Evolutionary conservation across 73 alveolate species (phyloP).

Genomic region (Blepharisma japonicum): DNA sequence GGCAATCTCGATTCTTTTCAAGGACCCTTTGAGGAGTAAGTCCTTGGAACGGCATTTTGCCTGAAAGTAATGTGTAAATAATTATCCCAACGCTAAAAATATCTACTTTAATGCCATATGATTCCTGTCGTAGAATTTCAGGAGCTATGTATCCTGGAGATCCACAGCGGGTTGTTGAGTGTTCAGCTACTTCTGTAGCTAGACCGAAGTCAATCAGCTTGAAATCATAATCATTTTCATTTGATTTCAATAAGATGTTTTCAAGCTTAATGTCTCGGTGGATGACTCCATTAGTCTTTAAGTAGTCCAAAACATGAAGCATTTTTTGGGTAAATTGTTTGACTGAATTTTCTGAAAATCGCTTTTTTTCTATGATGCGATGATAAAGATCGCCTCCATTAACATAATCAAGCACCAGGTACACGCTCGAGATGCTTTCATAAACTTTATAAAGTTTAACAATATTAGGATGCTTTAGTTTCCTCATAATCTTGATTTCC

Average conservation of each 20-base stretch:
- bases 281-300: slow-evolving; percentile 21
- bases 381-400: slow-evolving; percentile 47
- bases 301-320: background rate
- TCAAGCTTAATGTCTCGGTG: slow-evolving; percentile 51
- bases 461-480: slow-evolving; percentile 51
- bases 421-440: slow-evolving; percentile 49
- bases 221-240: slow-evolving; percentile 32
- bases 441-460: slow-evolving; percentile 42
- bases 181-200: slow-evolving; percentile 38
- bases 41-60: background rate
- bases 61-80: slow-evolving; percentile 40
- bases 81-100: slow-evolving; percentile 47
- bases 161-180: slow-evolving; percentile 34
- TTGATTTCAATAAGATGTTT: slow-evolving; percentile 32
- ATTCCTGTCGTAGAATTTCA: slow-evolving; percentile 38
- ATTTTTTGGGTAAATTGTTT: background rate
- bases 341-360: background rate
- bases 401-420: slow-evolving; percentile 58
- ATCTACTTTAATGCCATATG: slow-evolving; percentile 48
- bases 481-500: slow-evolving; percentile 50
- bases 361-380: background rate
- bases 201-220: slow-evolving; percentile 49
- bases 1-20: no score
- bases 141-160: slow-evolving; percentile 54
- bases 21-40: no score